These are phyloP conservation scores for Huntiella savannae DNA, from an alignment of 2,329 filamentous ascomycete species.

Conservation along the genomic window DNA sequence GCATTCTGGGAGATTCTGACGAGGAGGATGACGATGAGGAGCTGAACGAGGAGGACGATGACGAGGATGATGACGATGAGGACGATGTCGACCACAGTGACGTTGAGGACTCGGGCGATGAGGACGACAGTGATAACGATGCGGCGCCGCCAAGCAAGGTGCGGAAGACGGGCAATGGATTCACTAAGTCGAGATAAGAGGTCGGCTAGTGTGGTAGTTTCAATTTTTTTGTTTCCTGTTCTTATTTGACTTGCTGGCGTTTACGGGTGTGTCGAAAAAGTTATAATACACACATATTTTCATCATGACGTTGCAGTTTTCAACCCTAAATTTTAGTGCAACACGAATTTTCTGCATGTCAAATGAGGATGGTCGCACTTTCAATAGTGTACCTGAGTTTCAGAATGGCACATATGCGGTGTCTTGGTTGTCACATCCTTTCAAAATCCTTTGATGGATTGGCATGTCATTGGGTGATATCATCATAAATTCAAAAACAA, in stretches of 20 bases:
- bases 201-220: background rate
- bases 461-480: too few relatives aligned
- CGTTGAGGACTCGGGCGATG: conserved; percentile 35
- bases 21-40: conserved; percentile 33
- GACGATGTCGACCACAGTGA: conserved; percentile 43
- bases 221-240: background rate
- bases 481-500: too few relatives aligned
- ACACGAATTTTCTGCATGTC: too few relatives aligned
- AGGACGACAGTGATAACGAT: conserved; percentile 33
- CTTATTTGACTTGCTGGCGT: background rate
- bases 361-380: too few relatives aligned
- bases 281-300: background rate
- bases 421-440: too few relatives aligned
- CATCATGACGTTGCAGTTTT: too few relatives aligned
- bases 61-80: conserved; percentile 32
- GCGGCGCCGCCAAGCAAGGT: conserved; percentile 28
- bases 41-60: conserved; percentile 25
- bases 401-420: too few relatives aligned
- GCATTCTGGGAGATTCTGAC: conserved; percentile 38
- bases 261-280: background rate
- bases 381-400: too few relatives aligned
- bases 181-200: conserved; percentile 21
- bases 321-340: too few relatives aligned
- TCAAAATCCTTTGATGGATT: too few relatives aligned
- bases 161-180: conserved; percentile 21